Evolutionary conservation across 768 basidiomycete species (phyloP).

Genomic region (Chalciporus chontae): DNA sequence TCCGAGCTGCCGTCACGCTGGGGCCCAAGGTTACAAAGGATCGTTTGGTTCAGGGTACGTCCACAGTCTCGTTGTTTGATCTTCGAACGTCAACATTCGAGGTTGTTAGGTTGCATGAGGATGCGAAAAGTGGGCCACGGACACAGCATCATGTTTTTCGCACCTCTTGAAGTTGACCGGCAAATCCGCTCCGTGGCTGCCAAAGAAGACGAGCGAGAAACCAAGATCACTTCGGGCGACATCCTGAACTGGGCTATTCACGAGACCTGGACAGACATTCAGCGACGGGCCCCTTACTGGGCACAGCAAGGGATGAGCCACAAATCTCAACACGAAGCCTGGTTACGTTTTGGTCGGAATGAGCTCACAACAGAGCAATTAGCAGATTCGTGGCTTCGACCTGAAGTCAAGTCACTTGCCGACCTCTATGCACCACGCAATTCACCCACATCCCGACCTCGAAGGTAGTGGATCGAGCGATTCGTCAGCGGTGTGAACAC

Average conservation of each 20-base stretch:
- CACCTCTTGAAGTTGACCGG: constrained; percentile 36
- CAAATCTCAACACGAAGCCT: constrained; percentile 6
- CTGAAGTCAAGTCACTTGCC: constrained; percentile 33
- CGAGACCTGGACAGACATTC: constrained; percentile 40
- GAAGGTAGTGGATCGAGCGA: neutral
- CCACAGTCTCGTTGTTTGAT: neutral
- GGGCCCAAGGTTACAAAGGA: constrained; percentile 37
- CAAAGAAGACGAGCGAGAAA: constrained; percentile 3
- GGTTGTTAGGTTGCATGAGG: constrained; percentile 43
- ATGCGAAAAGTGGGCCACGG: constrained; percentile 47
- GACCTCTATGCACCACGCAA: constrained; percentile 28
- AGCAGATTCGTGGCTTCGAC: constrained; percentile 33
- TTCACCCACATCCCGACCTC: neutral
- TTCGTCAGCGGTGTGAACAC: constrained; percentile 4
- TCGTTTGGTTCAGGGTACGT: constrained; percentile 30
- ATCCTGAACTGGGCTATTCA: constrained; percentile 42
- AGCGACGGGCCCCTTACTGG: constrained; percentile 37
- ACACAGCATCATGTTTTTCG: constrained; percentile 45
- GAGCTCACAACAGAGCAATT: neutral
- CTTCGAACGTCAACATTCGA: neutral
- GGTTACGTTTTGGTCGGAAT: constrained; percentile 3
- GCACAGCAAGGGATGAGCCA: constrained; percentile 32
- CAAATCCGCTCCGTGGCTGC: constrained; percentile 28
- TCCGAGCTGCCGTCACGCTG: constrained; percentile 33
- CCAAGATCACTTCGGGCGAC: constrained; percentile 17